Evolutionary conservation across 169 alveolate species (phyloP).

Genomic region (Eimeria acervulina): DNA sequence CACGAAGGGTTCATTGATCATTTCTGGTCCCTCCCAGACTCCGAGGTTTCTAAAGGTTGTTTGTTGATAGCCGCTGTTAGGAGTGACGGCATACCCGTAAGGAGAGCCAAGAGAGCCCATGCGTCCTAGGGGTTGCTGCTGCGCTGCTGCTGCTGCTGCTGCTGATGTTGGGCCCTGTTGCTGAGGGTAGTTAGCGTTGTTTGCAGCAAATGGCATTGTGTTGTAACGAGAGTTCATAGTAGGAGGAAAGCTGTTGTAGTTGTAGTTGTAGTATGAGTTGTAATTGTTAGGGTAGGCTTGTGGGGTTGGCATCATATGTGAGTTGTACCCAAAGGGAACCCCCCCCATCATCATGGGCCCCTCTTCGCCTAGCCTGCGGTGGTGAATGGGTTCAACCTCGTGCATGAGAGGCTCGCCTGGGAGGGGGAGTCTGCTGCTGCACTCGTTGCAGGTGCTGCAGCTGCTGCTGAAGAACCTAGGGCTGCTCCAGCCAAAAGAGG

Average conservation of each 20-base stretch:
- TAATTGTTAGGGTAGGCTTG: not conserved
- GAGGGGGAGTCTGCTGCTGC: slow-evolving; percentile 9
- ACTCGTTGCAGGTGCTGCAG: not conserved
- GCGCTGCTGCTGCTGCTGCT: no score
- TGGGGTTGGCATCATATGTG: not conserved
- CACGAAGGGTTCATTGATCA: not conserved
- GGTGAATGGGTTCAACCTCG: not conserved
- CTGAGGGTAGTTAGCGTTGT: not conserved
- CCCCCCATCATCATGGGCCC: slow-evolving; percentile 1
- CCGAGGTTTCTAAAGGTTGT: not conserved
- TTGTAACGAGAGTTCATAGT: not conserved
- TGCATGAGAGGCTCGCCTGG: not conserved
- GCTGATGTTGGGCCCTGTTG: no score
- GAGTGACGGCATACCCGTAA: not conserved
- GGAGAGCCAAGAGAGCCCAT: not conserved
- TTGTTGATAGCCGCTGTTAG: not conserved
- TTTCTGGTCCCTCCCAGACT: not conserved
- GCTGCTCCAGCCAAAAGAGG: not conserved
- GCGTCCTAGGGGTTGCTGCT: slow-evolving; percentile 5
- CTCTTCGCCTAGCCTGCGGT: not conserved
- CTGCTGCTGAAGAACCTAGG: not conserved
- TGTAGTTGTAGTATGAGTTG: not conserved
- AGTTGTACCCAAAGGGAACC: not conserved
- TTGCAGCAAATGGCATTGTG: not conserved
- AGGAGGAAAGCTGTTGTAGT: not conserved